Evolutionary conservation across 2,329 filamentous ascomycete genomes (phyloP), one percentile per base, ranked within the genome.

Genomic region (Teratosphaeria epicoccoides): DNA sequence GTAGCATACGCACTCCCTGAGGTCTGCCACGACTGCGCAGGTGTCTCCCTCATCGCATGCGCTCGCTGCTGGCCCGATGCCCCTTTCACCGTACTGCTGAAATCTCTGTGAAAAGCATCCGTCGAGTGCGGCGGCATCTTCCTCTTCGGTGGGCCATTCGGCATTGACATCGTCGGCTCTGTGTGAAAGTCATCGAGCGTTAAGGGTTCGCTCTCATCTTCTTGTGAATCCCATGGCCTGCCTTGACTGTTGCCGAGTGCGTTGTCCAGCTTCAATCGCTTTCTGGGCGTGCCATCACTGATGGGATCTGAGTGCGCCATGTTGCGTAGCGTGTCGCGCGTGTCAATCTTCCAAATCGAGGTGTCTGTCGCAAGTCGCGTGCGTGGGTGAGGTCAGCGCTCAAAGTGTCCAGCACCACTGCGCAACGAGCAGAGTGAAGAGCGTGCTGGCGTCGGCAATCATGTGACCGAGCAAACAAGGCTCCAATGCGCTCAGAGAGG

Each of bases 181-280:
- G 75, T 78, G 54, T 79, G 72, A 60, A 73, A 65, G 43, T 69
- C 70, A 50, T 76, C 70, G 43, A 77, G 74, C 51, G 76, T 75
- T 43, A 76, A 60, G 7, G 75, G 73, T 52, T 77, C 76, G 6
- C 69, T 72, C 55, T 66, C 71, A 54, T 76, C 74, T 22, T 70
- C 63, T 28, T 71, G 67, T 9, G 70, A 73, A 51, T 62, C 59
- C 61, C 59, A 66, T 23, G 55, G 53, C 49, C 56, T 63, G 14
- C 55, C 51, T 26, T 28, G 44, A 26, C 43, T 40, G 11, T 26
- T 40, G 20, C 26, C 20, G 10, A 43, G 43, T 26, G 47, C 47
- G 20, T 55, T 47, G 43, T 49, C 51, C 46, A 64, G 55, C 55
- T 64, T 67, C 54, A 64, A 56, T 49, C 65, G 61, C 60, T 69